These are phyloP conservation scores for Coelastrella sp. DNA, from an alignment of 139 green algal genomes.

Conservation along the genomic window DNA sequence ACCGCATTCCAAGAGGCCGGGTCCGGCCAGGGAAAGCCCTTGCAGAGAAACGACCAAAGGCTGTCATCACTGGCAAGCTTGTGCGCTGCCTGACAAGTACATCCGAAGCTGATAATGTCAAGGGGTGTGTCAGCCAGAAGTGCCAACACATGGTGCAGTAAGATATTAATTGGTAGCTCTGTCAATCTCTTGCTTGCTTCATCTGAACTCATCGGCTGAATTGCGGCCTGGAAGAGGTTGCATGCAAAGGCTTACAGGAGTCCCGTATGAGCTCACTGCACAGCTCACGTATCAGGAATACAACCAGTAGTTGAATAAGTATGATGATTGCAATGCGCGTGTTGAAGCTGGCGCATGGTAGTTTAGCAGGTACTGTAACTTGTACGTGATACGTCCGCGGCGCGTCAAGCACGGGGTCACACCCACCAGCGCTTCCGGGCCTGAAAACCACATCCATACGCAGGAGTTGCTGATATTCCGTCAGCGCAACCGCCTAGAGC, in stretches of 20 bases:
- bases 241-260: neutral
- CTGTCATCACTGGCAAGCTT: neutral
- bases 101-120: slow-evolving; percentile 12
- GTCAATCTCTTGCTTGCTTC: neutral
- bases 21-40: neutral
- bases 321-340: too few species aligned
- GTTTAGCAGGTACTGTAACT: too few species aligned
- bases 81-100: slow-evolving; percentile 13
- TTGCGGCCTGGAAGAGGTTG: neutral
- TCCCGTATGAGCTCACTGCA: too few species aligned
- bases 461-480: too few species aligned
- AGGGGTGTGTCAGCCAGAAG: slow-evolving; percentile 1
- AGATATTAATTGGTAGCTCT: slow-evolving; percentile 23
- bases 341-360: too few species aligned
- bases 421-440: too few species aligned
- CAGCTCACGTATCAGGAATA: too few species aligned
- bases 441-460: too few species aligned
- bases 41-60: slow-evolving; percentile 17
- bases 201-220: neutral
- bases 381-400: too few species aligned
- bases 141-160: neutral
- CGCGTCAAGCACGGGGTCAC: too few species aligned
- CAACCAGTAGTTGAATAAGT: too few species aligned
- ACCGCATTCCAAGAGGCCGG: slow-evolving; percentile 13
- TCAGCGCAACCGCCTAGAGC: too few species aligned